Base-by-base conservation (phyloP, 306 rosid species). In the Quillaja saponaria region DNA sequence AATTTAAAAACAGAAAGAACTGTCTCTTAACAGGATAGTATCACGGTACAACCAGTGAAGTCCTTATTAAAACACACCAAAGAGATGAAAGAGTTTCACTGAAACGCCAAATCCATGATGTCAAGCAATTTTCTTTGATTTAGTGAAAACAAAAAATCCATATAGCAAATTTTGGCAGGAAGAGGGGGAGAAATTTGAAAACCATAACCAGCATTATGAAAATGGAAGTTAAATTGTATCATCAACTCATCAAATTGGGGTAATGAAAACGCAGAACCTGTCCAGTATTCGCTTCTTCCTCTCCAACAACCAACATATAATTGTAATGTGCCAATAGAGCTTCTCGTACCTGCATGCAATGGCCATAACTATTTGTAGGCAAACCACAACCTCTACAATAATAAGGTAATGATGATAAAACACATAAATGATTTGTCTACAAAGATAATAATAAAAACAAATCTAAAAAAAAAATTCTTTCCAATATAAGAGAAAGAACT, bases 301-400 rank as follows among this genome's bases (percentile, higher is more conserved):
- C 97, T 15, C 97, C 97, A 41, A 91, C 97, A 57, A 91, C 96
- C 83, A 88, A 74, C 72, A 88, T 86, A 63, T 67, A 91, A 80
- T 91, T 91, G 77, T 82, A 88, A 49, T 86, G 95, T 11, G 96
- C 95, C 65, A 91, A 49, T 59, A 84, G 95, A 20, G 95, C 97
- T 81, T 92, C 98, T 37, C 96, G 85, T 15, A 91, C 86, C 98
- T 91, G 83, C 64, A 80, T 91, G 83, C 64, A 80, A 39, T 50
- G 65, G 49, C 33, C 59, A 77, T 42, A 47, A 71, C 6, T 34
- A 61, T 37, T 34, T 48, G 62, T 62, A 62, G 75, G 48, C 44
- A 46, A 31, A 46, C 31, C 61, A 52, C 6, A 51, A 63, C 67
- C 15, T 61, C 34, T 41, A 13, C 39, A 15, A 48, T 38, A 40